Conservation (phyloP, 129 eudicot species). For the Erigeron canadensis region DNA sequence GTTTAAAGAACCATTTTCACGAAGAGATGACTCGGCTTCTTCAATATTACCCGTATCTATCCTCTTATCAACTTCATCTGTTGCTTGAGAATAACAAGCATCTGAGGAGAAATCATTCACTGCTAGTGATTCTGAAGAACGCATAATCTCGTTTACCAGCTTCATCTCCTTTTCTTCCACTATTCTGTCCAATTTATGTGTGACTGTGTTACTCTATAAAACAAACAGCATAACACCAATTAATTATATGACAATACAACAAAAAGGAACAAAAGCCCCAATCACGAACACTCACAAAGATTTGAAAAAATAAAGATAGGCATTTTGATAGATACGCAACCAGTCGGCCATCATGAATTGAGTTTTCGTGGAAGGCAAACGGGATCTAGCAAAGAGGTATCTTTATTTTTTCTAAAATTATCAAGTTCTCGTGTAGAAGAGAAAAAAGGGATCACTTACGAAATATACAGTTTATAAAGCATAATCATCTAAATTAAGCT, state of each 20-base stretch:
- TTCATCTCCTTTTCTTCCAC: constrained; percentile 12
- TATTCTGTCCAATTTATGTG: not conserved
- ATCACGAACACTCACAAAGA: not conserved
- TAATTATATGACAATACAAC: not conserved
- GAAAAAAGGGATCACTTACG: constrained; percentile 10
- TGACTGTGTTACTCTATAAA: constrained; percentile 20
- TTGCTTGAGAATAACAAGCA: constrained; percentile 51
- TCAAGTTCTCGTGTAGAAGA: not conserved
- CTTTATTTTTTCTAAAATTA: not conserved
- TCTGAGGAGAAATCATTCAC: constrained; percentile 55
- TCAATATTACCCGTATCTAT: constrained; percentile 80
- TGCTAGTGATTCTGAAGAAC: constrained; percentile 64
- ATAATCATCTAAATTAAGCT: constrained; percentile 22
- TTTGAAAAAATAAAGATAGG: not conserved
- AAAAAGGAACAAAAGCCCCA: not conserved
- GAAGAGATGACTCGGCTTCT: constrained; percentile 91
- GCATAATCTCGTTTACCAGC: constrained; percentile 40
- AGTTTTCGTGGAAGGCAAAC: not conserved
- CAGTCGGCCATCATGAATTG: not conserved
- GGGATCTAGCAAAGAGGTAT: constrained; percentile 17
- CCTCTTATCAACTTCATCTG: constrained; percentile 52
- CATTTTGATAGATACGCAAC: not conserved
- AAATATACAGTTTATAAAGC: constrained; percentile 8
- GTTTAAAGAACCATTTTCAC: constrained; percentile 81
- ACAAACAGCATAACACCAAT: not conserved